phyloP scores from a whole-genome alignment of 2,329 filamentous ascomycete genomes.

The Penicillium sp. region DNA sequence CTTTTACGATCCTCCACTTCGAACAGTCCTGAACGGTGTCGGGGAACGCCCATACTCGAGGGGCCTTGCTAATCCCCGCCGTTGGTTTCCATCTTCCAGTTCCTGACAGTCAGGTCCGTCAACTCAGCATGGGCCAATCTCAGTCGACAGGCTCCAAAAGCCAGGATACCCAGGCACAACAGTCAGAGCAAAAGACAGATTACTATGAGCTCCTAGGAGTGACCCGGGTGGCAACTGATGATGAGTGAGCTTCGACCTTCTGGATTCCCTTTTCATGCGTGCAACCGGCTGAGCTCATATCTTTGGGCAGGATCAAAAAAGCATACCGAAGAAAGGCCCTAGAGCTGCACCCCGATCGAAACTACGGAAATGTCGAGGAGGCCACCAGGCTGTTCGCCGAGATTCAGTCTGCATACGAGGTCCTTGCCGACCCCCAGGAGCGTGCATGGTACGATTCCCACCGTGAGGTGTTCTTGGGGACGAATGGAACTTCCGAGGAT shows the following conservation, averaged over 20 bases:
- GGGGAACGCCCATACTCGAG: not conserved
- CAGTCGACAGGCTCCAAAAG: slow-evolving; percentile 42
- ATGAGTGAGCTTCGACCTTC: slow-evolving; percentile 58
- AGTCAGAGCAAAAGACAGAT: slow-evolving; percentile 36
- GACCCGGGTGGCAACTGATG: slow-evolving; percentile 71
- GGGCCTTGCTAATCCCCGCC: not conserved
- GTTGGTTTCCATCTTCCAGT: no score
- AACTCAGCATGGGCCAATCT: slow-evolving; percentile 44
- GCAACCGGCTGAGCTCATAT: not conserved
- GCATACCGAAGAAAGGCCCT: slow-evolving; percentile 89
- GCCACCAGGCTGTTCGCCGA: slow-evolving; percentile 87
- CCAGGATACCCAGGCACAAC: slow-evolving; percentile 20
- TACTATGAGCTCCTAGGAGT: slow-evolving; percentile 79
- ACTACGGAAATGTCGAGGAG: slow-evolving; percentile 79
- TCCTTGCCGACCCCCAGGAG: slow-evolving; percentile 95
- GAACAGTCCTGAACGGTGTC: not conserved
- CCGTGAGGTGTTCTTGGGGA: slow-evolving; percentile 77
- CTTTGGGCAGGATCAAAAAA: slow-evolving; percentile 74
- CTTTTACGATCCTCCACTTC: not conserved
- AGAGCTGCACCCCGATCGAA: slow-evolving; percentile 92
- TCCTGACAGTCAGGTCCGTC: no score
- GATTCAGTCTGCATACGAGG: slow-evolving; percentile 88
- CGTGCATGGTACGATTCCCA: slow-evolving; percentile 98
- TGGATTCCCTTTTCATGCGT: not conserved
- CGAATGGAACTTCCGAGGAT: slow-evolving; percentile 53